Conservation (phyloP, 805 yeast genomes). For the Lipomyces sp. region DNA sequence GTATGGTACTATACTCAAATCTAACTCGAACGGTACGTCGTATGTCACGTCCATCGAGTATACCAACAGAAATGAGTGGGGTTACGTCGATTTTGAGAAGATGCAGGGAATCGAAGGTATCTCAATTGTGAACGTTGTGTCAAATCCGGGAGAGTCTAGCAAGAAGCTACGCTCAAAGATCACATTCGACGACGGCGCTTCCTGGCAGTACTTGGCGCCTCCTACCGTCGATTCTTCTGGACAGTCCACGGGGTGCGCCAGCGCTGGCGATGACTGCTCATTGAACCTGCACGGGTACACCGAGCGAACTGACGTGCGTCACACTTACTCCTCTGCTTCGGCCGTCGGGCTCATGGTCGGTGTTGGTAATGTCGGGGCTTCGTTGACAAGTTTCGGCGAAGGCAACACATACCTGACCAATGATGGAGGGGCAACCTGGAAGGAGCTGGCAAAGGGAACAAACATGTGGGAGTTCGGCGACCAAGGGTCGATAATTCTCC, state of each 20-base stretch:
- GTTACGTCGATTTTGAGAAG: slow-evolving; percentile 88
- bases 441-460: slow-evolving; percentile 71
- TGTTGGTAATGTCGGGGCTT: slow-evolving; percentile 88
- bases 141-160: slow-evolving; percentile 55
- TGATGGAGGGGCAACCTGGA: slow-evolving; percentile 95
- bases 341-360: slow-evolving; percentile 89
- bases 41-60: slow-evolving; percentile 68
- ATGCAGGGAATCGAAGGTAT: slow-evolving; percentile 85
- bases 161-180: slow-evolving; percentile 74
- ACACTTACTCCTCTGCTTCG: slow-evolving; percentile 83
- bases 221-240: slow-evolving; percentile 70
- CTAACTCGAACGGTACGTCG: slow-evolving; percentile 89
- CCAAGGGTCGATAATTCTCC: slow-evolving; percentile 81
- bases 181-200: slow-evolving; percentile 89
- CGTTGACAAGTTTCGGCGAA: slow-evolving; percentile 55
- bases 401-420: slow-evolving; percentile 74
- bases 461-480: slow-evolving; percentile 97
- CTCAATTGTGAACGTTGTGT: slow-evolving; percentile 70
- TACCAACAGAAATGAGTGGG: slow-evolving; percentile 74
- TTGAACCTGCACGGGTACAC: slow-evolving; percentile 89
- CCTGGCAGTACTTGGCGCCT: slow-evolving; percentile 75
- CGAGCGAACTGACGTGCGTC: slow-evolving; percentile 81
- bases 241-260: slow-evolving; percentile 58
- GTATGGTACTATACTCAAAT: slow-evolving; percentile 80
- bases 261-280: slow-evolving; percentile 65